Evolutionary conservation across 805 yeast genomes (phyloP).

Genomic region (Nakazawaea populi): DNA sequence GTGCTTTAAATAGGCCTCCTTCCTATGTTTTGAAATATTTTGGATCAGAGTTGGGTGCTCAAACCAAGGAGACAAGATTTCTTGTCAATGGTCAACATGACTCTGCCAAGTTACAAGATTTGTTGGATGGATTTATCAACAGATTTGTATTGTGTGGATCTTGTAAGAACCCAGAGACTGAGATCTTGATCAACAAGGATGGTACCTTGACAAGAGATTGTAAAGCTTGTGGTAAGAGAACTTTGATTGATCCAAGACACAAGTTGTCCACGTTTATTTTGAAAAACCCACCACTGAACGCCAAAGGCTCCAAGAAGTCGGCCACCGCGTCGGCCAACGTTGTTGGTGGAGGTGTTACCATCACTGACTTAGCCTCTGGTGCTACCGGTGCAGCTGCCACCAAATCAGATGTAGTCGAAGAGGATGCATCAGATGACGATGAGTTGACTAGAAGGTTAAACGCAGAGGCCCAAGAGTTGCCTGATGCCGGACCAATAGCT

Average conservation of each 20-base stretch:
- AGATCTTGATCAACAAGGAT: conserved; percentile 70
- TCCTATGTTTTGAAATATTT: conserved; percentile 89
- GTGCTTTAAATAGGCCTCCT: conserved; percentile 91
- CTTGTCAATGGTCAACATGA: conserved; percentile 95
- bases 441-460: conserved; percentile 71
- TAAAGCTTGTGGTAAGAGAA: conserved; percentile 95
- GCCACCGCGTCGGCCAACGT: conserved; percentile 89
- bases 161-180: conserved; percentile 98
- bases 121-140: conserved; percentile 88
- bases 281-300: conserved; percentile 78
- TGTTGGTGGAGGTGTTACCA: conserved; percentile 81
- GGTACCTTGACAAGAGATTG: conserved; percentile 84
- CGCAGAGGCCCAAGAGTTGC: conserved; percentile 74
- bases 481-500: conserved; percentile 56
- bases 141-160: conserved; percentile 90
- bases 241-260: conserved; percentile 78
- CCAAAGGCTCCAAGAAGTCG: conserved; percentile 65
- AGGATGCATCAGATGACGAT: conserved; percentile 59
- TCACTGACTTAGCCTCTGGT: conserved; percentile 67
- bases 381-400: conserved; percentile 26
- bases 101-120: conserved; percentile 83
- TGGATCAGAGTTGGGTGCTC: conserved; percentile 97
- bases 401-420: conserved; percentile 26
- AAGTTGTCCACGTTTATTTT: conserved; percentile 81
- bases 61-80: conserved; percentile 83